Evolutionary conservation across 1,139 yeast genomes (phyloP).

Genomic region (Sugiyamaella japonica): DNA sequence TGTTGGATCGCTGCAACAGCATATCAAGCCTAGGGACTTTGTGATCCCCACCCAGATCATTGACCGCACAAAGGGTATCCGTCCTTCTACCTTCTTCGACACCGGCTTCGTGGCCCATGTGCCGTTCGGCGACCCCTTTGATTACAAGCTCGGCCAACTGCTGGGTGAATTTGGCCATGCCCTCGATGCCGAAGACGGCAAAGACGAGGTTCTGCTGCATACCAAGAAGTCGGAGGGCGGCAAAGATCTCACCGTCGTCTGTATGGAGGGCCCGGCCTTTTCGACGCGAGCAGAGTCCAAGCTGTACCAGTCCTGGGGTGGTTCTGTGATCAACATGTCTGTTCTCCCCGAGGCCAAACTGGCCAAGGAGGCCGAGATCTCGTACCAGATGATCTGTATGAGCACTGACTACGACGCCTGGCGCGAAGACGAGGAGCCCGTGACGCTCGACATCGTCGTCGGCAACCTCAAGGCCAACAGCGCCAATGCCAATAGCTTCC

Average conservation of each 20-base stretch:
- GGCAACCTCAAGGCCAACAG: slow-evolving; percentile 87
- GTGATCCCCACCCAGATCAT: slow-evolving; percentile 93
- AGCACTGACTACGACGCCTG: slow-evolving; percentile 98
- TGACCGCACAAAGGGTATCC: slow-evolving; percentile 93
- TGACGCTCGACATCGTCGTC: slow-evolving; percentile 93
- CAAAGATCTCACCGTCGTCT: slow-evolving; percentile 74
- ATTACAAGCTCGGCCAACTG: slow-evolving; percentile 64
- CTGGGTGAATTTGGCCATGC: slow-evolving; percentile 58
- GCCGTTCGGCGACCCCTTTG: slow-evolving; percentile 96
- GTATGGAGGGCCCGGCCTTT: slow-evolving; percentile 99
- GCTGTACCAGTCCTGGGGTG: slow-evolving; percentile 87
- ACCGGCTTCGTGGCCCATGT: slow-evolving; percentile 96
- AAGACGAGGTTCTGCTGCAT: slow-evolving; percentile 49
- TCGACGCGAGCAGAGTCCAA: slow-evolving; percentile 96
- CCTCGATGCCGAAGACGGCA: slow-evolving; percentile 49
- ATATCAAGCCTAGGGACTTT: slow-evolving; percentile 90
- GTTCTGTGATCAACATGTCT: slow-evolving; percentile 94
- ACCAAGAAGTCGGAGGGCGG: slow-evolving; percentile 56
- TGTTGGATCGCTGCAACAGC: slow-evolving; percentile 89
- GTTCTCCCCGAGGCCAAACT: slow-evolving; percentile 93
- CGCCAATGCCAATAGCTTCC: slow-evolving; percentile 77
- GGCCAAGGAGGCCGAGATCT: slow-evolving; percentile 95
- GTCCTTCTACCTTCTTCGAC: slow-evolving; percentile 89
- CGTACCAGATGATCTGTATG: slow-evolving; percentile 98
- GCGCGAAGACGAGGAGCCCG: slow-evolving; percentile 94